These are phyloP conservation scores for Helianthus tuberosus DNA, from an alignment of 129 eudicot genomes.

Conservation along the genomic window DNA sequence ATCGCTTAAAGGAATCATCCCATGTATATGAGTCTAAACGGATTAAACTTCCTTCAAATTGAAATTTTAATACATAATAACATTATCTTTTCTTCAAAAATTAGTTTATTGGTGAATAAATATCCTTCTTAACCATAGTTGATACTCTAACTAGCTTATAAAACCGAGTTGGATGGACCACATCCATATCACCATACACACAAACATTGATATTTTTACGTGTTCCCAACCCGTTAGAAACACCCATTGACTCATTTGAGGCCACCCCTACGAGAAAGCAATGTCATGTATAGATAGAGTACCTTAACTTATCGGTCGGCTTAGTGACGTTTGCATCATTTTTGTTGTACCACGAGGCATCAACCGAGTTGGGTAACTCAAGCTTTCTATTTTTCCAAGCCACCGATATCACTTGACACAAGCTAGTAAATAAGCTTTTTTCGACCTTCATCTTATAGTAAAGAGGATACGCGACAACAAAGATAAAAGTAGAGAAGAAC, in stretches of 20 bases:
- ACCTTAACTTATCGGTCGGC: constrained; percentile 81
- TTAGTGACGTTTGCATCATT: constrained; percentile 39
- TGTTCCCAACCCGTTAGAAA: background rate
- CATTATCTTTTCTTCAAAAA: too few relatives aligned
- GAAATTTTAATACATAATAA: too few relatives aligned
- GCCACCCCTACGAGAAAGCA: background rate
- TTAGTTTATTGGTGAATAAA: too few relatives aligned
- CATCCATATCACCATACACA: too few relatives aligned
- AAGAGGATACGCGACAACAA: constrained; percentile 68
- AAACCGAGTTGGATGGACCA: too few relatives aligned
- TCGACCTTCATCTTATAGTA: constrained; percentile 54
- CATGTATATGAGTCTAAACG: too few relatives aligned
- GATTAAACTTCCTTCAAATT: too few relatives aligned
- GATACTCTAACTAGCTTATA: too few relatives aligned
- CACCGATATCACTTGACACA: constrained; percentile 27
- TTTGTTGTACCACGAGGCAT: constrained; percentile 28
- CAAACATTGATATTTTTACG: background rate
- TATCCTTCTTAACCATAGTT: too few relatives aligned
- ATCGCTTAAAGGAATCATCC: too few relatives aligned
- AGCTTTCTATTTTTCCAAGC: constrained; percentile 38
- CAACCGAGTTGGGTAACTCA: constrained; percentile 4
- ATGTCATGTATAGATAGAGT: background rate
- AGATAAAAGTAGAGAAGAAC: constrained; percentile 58
- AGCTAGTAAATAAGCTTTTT: constrained; percentile 47
- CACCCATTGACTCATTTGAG: background rate